Base-by-base conservation (phyloP, 805 yeast genomes). In the Wickerhamomyces rabaulensis region DNA sequence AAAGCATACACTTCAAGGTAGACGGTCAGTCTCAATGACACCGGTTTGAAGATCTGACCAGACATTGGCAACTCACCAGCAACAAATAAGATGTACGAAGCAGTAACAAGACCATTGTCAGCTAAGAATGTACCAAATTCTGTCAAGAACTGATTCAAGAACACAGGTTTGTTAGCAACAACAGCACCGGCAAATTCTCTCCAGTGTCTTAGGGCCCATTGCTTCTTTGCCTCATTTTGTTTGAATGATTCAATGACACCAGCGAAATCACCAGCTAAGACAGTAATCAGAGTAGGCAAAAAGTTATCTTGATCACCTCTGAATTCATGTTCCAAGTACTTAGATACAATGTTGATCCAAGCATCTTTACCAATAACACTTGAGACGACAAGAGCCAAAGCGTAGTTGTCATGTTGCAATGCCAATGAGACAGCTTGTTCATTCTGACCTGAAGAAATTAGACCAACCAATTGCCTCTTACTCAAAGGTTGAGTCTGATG, bases 351-450 rank as follows among this genome's bases (percentile, higher is more conserved):
- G 29, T 67, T 65, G 6, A 77, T 64, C 77, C 86, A 83, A 35
- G 72, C 70, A 4, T 79, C 82, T 19, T 78, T 76, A 3, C 94
- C 84, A 23, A 80, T 67, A 16, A 87, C 63, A 49, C 82, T 76
- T 1, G 95, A 82, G 42, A 91, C 68, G 26, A 89, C 61, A 45
- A 92, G 65, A 0, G 96, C 85, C 63, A 90, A 70, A 0, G 92
- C 81, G 84, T 87, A 91, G 53, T 87, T 87, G 9, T 79, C 76
- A 44, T 78, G 76, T 2, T 75, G 69, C 17, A 90, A 61, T 1
- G 94, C 82, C 45, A 72, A 67, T 21, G 74, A 70, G 41, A 90
- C 64, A 0, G 96, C 97, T 6, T 72, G 75, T 13, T 76, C 79
- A 21, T 81, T 76, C 47, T 82, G 73, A 1, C 97, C 97, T 6